These are phyloP conservation scores for Drosera spatulata DNA, from an alignment of 179 eudicot genomes.

Conservation along the genomic window DNA sequence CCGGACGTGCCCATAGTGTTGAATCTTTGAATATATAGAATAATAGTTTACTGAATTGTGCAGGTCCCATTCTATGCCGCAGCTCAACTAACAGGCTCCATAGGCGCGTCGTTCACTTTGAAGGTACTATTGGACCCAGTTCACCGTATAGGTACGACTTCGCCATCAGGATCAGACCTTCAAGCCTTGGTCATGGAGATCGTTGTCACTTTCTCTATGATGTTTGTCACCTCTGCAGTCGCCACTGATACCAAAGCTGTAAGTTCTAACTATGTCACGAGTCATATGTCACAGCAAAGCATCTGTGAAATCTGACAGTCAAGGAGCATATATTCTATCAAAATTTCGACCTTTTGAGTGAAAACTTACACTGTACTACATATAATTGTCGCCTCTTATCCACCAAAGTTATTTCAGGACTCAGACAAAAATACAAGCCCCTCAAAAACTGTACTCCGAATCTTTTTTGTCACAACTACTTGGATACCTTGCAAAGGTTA, in stretches of 20 bases:
- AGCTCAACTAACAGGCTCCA: constrained; percentile 58
- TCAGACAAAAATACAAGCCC: not conserved
- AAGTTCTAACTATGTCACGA: constrained; percentile 6
- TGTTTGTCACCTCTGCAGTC: constrained; percentile 62
- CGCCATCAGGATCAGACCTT: constrained; percentile 46
- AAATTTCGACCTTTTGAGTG: not conserved
- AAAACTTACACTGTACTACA: not conserved
- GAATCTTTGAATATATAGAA: too few species aligned
- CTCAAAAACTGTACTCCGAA: too few species aligned
- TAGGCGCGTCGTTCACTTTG: too few species aligned
- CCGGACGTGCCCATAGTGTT: too few species aligned
- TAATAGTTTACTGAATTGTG: not conserved
- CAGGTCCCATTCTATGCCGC: constrained; percentile 57
- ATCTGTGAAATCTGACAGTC: not conserved
- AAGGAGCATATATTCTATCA: not conserved
- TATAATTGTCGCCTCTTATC: not conserved
- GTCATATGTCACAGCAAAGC: not conserved
- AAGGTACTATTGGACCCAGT: constrained; percentile 13
- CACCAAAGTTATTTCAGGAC: not conserved
- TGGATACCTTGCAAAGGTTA: too few species aligned
- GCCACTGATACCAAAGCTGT: constrained; percentile 70
- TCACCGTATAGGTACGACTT: constrained; percentile 38
- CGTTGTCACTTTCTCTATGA: constrained; percentile 57
- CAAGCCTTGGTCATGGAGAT: constrained; percentile 70
- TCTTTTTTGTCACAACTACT: too few species aligned